Conservation (phyloP, 352 stramenopile species). For the Achlya hypogyna region DNA sequence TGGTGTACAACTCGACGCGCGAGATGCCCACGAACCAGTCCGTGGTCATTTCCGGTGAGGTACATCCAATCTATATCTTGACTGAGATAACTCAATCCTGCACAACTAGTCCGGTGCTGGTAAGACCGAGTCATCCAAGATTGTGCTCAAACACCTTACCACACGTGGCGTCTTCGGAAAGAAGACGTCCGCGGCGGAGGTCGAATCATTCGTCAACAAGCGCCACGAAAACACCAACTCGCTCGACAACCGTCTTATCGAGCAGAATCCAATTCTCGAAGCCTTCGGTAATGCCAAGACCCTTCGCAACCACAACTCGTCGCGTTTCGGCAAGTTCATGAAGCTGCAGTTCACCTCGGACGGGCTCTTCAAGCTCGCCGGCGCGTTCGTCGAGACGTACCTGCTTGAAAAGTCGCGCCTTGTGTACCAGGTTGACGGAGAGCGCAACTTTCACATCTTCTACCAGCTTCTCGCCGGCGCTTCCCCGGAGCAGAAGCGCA, state of each 20-base stretch:
- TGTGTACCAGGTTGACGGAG: conserved; percentile 81
- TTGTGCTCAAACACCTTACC: conserved; percentile 82
- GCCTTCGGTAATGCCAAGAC: conserved; percentile 94
- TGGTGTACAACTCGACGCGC: conserved; percentile 81
- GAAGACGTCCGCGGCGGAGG: conserved; percentile 62
- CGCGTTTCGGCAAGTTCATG: conserved; percentile 93
- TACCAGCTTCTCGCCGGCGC: conserved; percentile 85
- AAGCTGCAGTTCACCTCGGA: conserved; percentile 90
- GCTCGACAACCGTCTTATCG: conserved; percentile 74
- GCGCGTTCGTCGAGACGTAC: conserved; percentile 84
- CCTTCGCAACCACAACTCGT: conserved; percentile 92
- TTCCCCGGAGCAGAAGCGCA: conserved; percentile 33
- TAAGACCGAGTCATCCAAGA: conserved; percentile 87
- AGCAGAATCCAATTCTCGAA: conserved; percentile 92
- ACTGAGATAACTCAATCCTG: not conserved
- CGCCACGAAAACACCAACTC: conserved; percentile 46
- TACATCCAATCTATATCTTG: not conserved
- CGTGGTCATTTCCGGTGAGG: conserved; percentile 76
- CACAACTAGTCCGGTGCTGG: conserved; percentile 55
- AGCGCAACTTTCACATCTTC: conserved; percentile 95
- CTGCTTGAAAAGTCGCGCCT: conserved; percentile 82
- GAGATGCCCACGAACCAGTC: conserved; percentile 82
- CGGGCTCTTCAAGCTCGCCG: conserved; percentile 73
- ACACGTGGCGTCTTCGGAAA: conserved; percentile 81
- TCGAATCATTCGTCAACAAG: conserved; percentile 41